These are phyloP conservation scores for Didymosphaeria variabile DNA, from an alignment of 2,329 filamentous ascomycete genomes.

Conservation along the genomic window DNA sequence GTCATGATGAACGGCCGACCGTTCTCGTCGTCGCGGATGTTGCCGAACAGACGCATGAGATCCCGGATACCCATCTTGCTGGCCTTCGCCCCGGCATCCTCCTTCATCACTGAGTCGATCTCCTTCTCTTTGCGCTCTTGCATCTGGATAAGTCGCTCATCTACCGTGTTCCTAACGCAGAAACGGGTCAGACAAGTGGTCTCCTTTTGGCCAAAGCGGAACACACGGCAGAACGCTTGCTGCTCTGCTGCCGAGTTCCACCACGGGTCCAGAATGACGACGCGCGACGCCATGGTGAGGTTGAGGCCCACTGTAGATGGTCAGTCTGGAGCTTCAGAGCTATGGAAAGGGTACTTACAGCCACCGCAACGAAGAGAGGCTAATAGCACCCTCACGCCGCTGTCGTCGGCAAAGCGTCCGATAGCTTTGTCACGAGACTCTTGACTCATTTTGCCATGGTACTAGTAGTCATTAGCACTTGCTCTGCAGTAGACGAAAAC, in stretches of 20 bases:
- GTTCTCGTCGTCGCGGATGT: conserved; percentile 48
- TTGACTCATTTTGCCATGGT: conserved; percentile 60
- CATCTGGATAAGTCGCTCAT: conserved; percentile 64
- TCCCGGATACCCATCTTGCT: conserved; percentile 50
- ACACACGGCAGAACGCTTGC: conserved; percentile 72
- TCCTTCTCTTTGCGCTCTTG: conserved; percentile 64
- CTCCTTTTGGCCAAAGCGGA: conserved; percentile 70
- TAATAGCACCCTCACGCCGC: conserved; percentile 59
- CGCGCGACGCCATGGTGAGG: conserved; percentile 63
- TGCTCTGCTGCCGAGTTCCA: conserved; percentile 70
- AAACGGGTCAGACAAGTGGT: conserved; percentile 68
- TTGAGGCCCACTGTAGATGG: conserved; percentile 59
- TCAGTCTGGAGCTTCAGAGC: conserved; percentile 2
- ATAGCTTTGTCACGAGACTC: conserved; percentile 58
- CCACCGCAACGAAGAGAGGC: conserved; percentile 67
- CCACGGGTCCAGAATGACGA: conserved; percentile 61
- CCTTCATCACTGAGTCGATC: conserved; percentile 55
- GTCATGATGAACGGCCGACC: conserved; percentile 55
- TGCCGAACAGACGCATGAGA: conserved; percentile 58
- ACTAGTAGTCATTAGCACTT: conserved; percentile 36
- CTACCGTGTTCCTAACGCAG: conserved; percentile 64
- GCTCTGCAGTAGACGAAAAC: background rate
- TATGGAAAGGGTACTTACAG: conserved; percentile 25
- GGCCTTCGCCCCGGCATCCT: conserved; percentile 43
- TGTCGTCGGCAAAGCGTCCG: conserved; percentile 52